Evolutionary conservation across 2,329 filamentous ascomycete species (phyloP).

Genomic region (Akanthomyces uredinophilus): DNA sequence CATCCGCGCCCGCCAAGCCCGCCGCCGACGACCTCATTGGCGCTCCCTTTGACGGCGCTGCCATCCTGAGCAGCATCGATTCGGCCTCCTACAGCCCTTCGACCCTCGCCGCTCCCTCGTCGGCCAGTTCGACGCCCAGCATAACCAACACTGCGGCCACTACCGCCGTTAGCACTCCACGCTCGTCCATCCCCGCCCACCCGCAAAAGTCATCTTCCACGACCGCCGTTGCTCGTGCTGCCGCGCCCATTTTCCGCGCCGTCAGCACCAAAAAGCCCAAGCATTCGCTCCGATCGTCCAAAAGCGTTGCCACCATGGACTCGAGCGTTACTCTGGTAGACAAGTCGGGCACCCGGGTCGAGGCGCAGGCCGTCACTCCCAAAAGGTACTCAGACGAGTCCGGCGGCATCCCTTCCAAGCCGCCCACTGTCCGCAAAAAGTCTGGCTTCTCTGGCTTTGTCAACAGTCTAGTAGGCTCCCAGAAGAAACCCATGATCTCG

Average conservation of each 20-base stretch:
- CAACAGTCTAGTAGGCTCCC: conserved; percentile 76
- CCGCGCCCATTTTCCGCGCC: conserved; percentile 47
- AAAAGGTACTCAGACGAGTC: conserved; percentile 79
- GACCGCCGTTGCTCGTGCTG: conserved; percentile 33
- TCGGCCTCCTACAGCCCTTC: conserved; percentile 34
- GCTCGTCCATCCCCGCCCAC: conserved; percentile 24
- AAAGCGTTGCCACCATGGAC: conserved; percentile 43
- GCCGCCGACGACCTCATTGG: conserved; percentile 57
- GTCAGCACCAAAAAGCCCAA: conserved; percentile 42
- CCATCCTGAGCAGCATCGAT: conserved; percentile 57
- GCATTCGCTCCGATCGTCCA: conserved; percentile 55
- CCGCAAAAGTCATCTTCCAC: conserved; percentile 27
- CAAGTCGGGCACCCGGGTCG: conserved; percentile 30
- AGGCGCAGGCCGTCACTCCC: conserved; percentile 33
- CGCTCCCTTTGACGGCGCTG: conserved; percentile 59
- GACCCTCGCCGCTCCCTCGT: not conserved
- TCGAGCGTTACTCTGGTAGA: conserved; percentile 23
- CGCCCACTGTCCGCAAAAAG: conserved; percentile 68
- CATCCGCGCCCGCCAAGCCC: conserved; percentile 21
- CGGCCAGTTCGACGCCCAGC: conserved; percentile 27
- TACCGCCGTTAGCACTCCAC: conserved; percentile 19
- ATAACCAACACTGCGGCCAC: conserved; percentile 24
- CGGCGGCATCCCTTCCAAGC: conserved; percentile 53
- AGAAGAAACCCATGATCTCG: conserved; percentile 90
- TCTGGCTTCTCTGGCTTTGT: conserved; percentile 84